Conservation (phyloP, 2,329 filamentous ascomycete species). For the Neonectria faginata region DNA sequence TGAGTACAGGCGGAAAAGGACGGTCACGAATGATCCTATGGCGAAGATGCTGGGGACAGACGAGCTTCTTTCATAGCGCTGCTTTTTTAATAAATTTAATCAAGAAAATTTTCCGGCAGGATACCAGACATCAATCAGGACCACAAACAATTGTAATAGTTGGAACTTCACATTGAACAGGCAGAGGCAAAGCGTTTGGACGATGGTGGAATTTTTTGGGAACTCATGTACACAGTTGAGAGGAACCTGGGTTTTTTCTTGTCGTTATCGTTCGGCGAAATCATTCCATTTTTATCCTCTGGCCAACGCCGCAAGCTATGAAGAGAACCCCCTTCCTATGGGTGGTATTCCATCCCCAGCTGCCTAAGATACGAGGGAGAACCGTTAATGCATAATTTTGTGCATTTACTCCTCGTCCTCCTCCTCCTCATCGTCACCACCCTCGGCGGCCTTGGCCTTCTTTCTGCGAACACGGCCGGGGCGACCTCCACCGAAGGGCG, state of each 20-base stretch:
- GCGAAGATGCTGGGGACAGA: slow-evolving; percentile 81
- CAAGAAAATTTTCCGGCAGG: neutral
- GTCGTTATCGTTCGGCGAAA: slow-evolving; percentile 49
- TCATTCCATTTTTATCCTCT: slow-evolving; percentile 61
- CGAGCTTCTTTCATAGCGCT: slow-evolving; percentile 55
- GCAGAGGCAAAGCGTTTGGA: slow-evolving; percentile 21
- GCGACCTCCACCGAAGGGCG: slow-evolving; percentile 96
- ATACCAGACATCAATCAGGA: neutral
- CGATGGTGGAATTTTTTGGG: slow-evolving; percentile 36
- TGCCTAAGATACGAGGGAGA: slow-evolving; percentile 46
- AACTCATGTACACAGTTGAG: slow-evolving; percentile 44
- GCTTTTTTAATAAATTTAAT: neutral
- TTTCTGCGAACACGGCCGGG: slow-evolving; percentile 98
- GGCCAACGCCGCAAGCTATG: slow-evolving; percentile 65
- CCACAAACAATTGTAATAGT: neutral
- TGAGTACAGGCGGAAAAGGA: slow-evolving; percentile 81
- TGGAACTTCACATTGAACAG: slow-evolving; percentile 30
- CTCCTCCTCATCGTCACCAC: slow-evolving; percentile 83
- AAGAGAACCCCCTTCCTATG: slow-evolving; percentile 56
- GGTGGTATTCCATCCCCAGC: slow-evolving; percentile 51
- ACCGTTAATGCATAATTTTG: slow-evolving; percentile 47
- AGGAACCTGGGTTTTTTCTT: slow-evolving; percentile 37
- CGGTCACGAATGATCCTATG: slow-evolving; percentile 86
- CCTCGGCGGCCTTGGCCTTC: slow-evolving; percentile 98
- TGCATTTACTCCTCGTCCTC: slow-evolving; percentile 81